These are phyloP conservation scores for Zasmidium cellare DNA, from an alignment of 2,329 filamentous ascomycete genomes.

Conservation along the genomic window DNA sequence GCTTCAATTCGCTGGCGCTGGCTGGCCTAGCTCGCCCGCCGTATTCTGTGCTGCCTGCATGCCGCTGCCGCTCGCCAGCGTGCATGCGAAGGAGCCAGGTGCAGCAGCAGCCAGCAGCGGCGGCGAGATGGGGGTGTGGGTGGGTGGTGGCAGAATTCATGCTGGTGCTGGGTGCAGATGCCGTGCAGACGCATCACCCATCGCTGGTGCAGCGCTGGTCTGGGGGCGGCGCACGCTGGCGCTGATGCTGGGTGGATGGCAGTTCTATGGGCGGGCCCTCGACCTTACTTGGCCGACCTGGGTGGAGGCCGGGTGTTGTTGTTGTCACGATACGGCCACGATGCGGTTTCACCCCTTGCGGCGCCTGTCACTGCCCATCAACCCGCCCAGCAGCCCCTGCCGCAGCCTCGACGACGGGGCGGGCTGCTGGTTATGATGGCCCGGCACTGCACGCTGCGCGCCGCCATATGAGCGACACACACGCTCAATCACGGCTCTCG, in stretches of 20 bases:
- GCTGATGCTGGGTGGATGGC: no score
- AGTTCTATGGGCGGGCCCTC: no score
- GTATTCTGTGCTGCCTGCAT: no score
- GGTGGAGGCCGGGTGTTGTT: constrained; percentile 3
- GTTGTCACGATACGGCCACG: constrained; percentile 29
- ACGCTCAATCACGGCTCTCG: not conserved
- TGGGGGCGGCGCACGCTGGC: not conserved
- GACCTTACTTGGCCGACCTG: constrained; percentile 26
- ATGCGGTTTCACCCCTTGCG: constrained; percentile 36
- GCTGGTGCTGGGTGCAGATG: no score
- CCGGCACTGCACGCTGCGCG: no score
- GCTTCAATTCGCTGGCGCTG: constrained; percentile 12
- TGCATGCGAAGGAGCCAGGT: constrained; percentile 21
- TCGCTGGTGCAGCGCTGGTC: not conserved
- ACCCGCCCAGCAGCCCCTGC: no score
- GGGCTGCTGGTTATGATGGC: constrained; percentile 7
- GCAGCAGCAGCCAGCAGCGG: not conserved
- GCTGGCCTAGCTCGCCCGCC: constrained; percentile 12
- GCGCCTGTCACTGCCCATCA: constrained; percentile 29
- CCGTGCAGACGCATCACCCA: no score
- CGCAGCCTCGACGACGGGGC: constrained; percentile 2
- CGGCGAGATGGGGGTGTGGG: not conserved
- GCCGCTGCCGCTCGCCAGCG: constrained; percentile 18
- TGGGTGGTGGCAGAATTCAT: no score
- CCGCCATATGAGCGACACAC: no score